phyloP scores from a whole-genome alignment of 1,284 basidiomycete genomes.

The Fomitopsis pinicola region DNA sequence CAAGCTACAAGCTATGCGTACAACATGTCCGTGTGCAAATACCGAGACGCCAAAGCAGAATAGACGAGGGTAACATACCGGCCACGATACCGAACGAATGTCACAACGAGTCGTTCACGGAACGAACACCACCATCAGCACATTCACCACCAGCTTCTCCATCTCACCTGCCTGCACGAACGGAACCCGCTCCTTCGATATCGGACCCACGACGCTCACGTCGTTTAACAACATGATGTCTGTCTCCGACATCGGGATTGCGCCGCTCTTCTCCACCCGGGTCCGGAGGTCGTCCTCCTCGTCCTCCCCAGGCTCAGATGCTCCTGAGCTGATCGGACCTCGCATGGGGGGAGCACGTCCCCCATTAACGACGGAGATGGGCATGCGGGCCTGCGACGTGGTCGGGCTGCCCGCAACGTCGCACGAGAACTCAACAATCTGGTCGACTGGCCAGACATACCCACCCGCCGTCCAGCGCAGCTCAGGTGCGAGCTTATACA shows the following conservation, averaged over 20 bases:
- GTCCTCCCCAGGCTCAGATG: constrained; percentile 30
- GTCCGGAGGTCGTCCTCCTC: constrained; percentile 43
- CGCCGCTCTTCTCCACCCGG: constrained; percentile 64
- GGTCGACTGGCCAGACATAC: constrained; percentile 74
- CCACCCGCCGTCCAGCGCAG: constrained; percentile 78
- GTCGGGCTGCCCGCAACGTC: constrained; percentile 38
- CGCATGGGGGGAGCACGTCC: constrained; percentile 33
- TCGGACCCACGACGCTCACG: constrained; percentile 35
- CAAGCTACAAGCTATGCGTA: constrained; percentile 7
- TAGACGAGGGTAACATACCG: constrained; percentile 7
- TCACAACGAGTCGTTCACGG: constrained; percentile 30
- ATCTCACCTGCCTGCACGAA: constrained; percentile 63
- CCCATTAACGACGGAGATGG: constrained; percentile 28
- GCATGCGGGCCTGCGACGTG: constrained; percentile 25
- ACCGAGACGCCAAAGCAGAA: constrained; percentile 5
- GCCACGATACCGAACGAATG: not conserved
- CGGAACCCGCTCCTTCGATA: constrained; percentile 65
- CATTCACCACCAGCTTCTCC: constrained; percentile 71
- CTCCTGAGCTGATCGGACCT: constrained; percentile 38
- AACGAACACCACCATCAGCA: constrained; percentile 63
- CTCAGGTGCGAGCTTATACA: constrained; percentile 69
- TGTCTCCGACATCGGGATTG: constrained; percentile 54
- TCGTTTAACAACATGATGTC: constrained; percentile 62
- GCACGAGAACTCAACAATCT: constrained; percentile 57
- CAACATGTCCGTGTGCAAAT: constrained; percentile 2